A percentile compares a stretch with the other conserved stretches of the same genome.
Conservation (phyloP, 805 yeast genomes). For the Spathaspora hagerdaliae region DNA sequence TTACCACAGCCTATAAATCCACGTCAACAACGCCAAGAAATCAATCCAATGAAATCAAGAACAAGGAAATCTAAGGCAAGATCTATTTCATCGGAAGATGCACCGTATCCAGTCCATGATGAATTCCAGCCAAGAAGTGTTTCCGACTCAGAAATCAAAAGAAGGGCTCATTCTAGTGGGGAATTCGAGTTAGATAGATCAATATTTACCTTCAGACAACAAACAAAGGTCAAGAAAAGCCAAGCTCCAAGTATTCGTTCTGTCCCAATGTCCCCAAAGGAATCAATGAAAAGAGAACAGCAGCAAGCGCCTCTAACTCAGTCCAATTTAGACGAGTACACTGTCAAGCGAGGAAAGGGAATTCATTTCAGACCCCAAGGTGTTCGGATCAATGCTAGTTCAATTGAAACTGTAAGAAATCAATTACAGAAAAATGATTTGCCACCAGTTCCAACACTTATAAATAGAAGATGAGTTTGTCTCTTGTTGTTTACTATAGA, state of each 20-base stretch:
- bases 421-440: too few relatives aligned
- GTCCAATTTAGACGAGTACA: too few relatives aligned
- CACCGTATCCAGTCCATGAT: background rate
- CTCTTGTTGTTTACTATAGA: too few relatives aligned
- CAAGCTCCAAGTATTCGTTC: background rate
- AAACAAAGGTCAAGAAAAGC: background rate
- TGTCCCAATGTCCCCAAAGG: background rate
- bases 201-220: conserved; percentile 1
- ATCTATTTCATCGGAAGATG: background rate
- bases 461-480: too few relatives aligned
- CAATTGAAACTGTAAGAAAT: too few relatives aligned
- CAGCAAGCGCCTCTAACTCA: too few relatives aligned
- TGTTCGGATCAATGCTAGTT: too few relatives aligned
- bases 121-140: background rate
- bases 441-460: too few relatives aligned
- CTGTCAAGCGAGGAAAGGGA: too few relatives aligned
- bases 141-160: background rate
- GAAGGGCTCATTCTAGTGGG: conserved; percentile 4
- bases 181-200: conserved; percentile 6
- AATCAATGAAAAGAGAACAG: too few relatives aligned
- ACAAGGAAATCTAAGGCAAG: background rate
- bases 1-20: background rate
- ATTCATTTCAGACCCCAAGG: too few relatives aligned
- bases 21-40: background rate
- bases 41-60: background rate